Conservation (phyloP, 73 alveolate species). For the Loxodes magnus region DNA sequence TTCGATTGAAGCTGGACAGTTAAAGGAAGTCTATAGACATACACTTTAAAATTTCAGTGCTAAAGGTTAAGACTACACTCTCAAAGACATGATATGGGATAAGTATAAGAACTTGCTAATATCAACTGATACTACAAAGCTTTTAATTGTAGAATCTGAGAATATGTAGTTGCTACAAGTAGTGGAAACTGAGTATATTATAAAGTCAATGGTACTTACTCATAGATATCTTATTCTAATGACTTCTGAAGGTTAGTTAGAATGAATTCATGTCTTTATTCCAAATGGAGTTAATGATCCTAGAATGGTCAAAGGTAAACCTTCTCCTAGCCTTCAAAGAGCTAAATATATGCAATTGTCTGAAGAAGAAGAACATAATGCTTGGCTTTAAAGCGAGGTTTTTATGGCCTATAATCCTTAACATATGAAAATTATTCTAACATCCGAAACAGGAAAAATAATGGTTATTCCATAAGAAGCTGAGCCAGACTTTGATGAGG, state of each 20-base stretch:
- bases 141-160: neutral
- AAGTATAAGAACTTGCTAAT: conserved; percentile 6
- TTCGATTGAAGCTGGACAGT: no score
- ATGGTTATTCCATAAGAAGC: conserved; percentile 55
- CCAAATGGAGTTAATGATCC: conserved; percentile 45
- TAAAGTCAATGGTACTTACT: conserved; percentile 46
- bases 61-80: no score
- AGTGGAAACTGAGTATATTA: conserved; percentile 2
- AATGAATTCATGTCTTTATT: conserved; percentile 40
- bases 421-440: conserved; percentile 64
- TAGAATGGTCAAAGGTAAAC: conserved; percentile 34
- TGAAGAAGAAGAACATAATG: conserved; percentile 36
- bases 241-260: conserved; percentile 34
- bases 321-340: conserved; percentile 41
- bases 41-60: no score
- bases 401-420: conserved; percentile 55
- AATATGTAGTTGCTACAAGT: neutral
- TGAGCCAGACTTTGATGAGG: conserved; percentile 73
- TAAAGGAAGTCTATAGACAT: no score
- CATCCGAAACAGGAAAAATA: conserved; percentile 50
- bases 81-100: conserved; percentile 2
- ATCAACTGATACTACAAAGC: conserved; percentile 7
- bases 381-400: no score
- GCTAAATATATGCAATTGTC: conserved; percentile 32
- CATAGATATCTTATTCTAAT: conserved; percentile 55